Percentiles rank a stretch among this genome's conserved stretches.
Conservation (phyloP, 768 basidiomycete genomes). For the Termitomyces sp. region DNA sequence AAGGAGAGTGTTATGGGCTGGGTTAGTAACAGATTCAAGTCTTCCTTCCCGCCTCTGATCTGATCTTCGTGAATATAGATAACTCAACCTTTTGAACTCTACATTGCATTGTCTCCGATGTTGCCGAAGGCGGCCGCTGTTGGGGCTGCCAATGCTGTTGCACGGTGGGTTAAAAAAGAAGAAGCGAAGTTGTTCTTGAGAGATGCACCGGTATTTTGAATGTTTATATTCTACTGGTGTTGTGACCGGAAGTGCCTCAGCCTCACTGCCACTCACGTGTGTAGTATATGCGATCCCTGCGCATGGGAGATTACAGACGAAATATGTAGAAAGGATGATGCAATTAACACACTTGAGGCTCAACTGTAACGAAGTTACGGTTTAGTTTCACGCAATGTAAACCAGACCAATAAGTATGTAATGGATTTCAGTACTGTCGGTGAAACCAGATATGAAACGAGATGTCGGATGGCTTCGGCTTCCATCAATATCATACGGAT, state of each 20-base stretch:
- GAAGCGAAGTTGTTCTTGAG: slow-evolving; percentile 78
- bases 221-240: background rate
- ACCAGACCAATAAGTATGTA: no score
- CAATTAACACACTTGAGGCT: no score
- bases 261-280: background rate
- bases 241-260: background rate
- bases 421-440: no score
- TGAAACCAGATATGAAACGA: no score
- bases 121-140: slow-evolving; percentile 88
- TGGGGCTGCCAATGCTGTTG: slow-evolving; percentile 85
- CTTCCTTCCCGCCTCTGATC: background rate
- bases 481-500: no score
- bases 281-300: background rate
- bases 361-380: no score
- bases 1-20: slow-evolving; percentile 92
- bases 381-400: no score
- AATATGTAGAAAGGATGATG: no score
- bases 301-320: background rate
- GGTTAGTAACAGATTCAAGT: slow-evolving; percentile 49
- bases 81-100: slow-evolving; percentile 91
- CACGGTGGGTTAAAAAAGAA: slow-evolving; percentile 89
- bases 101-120: slow-evolving; percentile 75
- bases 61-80: slow-evolving; percentile 48
- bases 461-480: no score
- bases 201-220: slow-evolving; percentile 86